phyloP scores from a whole-genome alignment of 768 basidiomycete genomes.

The Pleurotus sapidus region DNA sequence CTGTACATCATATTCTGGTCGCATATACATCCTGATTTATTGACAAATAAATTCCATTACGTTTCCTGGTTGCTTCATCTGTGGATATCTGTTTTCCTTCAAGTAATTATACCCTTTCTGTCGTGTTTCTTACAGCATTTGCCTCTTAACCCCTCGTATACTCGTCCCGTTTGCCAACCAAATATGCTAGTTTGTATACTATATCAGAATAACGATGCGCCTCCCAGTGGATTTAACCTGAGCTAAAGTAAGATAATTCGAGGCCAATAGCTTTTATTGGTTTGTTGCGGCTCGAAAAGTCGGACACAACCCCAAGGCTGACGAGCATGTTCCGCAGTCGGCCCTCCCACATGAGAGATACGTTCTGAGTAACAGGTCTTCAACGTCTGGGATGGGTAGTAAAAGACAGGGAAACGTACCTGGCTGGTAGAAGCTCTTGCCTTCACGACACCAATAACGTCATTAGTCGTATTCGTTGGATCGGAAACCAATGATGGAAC shows the following conservation, averaged over 20 bases:
- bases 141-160: no score
- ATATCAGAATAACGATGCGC: no score
- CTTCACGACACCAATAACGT: slow-evolving; percentile 83
- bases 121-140: background rate
- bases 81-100: background rate
- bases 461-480: slow-evolving; percentile 20
- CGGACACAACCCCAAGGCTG: slow-evolving; percentile 88
- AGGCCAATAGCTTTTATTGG: slow-evolving; percentile 88
- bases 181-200: no score
- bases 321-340: slow-evolving; percentile 86
- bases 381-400: no score
- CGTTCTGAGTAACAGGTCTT: slow-evolving; percentile 47
- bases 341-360: slow-evolving; percentile 94
- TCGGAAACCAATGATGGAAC: slow-evolving; percentile 10
- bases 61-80: background rate
- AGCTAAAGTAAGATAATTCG: slow-evolving; percentile 93
- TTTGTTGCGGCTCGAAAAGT: slow-evolving; percentile 79
- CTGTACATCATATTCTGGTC: background rate
- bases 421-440: slow-evolving; percentile 87
- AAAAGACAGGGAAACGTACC: slow-evolving; percentile 40
- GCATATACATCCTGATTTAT: slow-evolving; percentile 3
- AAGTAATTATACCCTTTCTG: background rate
- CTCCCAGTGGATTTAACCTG: slow-evolving; percentile 22
- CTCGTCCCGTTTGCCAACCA: no score
- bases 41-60: background rate